Evolutionary conservation across 805 yeast species (phyloP), one percentile per base, ranked within the genome.

Genomic region (Schizosaccharomyces octosporus): DNA sequence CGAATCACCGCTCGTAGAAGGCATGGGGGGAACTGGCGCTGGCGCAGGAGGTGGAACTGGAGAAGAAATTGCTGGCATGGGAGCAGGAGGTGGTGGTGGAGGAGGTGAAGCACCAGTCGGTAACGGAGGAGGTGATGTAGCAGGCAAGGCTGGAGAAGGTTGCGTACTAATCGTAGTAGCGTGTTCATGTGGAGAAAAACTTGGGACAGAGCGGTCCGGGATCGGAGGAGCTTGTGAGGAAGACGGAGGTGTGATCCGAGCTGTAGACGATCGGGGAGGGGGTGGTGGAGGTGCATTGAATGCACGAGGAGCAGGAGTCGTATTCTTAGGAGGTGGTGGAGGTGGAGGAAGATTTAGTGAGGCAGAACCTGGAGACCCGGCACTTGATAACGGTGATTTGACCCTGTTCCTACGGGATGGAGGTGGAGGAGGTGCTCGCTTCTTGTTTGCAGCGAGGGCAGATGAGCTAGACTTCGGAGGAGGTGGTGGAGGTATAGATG

Each of bases 341-440:
- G 57, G 57, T 24, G 57, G 57, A 17, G 36, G 36, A 51, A 29
- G 17, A 51, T 9, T 17, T 5, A 6, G 1, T 17, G 31, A 17
- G 68, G 69, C 1, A 66, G 66, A 4, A 67, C 24, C 51, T 17
- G 31, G 5, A 68, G 69, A 1, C 65, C 66, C 6, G 67, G 27
- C 51, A 29, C 36, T 32, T 11, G 31, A 21, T 11, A 55, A 21
- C 17, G 59, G 59, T 6, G 59, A 29, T 6, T 29, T 32, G 29
- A 19, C 41, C 13, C n/a, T 64, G 6, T 69, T 67, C 15, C 66
- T 64, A 6, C 69, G 62, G 1, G 71, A 66, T 5, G 68, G 62
- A 5, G 76, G 75, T 3, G 76, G 76, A 1, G 78, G 78, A 5
- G 76, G 74, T 13, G 64, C 62, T 36, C 64, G 58, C 11, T 59